Base-by-base conservation (phyloP, 2,329 filamentous ascomycete genomes). In the Fusarium falciforme region DNA sequence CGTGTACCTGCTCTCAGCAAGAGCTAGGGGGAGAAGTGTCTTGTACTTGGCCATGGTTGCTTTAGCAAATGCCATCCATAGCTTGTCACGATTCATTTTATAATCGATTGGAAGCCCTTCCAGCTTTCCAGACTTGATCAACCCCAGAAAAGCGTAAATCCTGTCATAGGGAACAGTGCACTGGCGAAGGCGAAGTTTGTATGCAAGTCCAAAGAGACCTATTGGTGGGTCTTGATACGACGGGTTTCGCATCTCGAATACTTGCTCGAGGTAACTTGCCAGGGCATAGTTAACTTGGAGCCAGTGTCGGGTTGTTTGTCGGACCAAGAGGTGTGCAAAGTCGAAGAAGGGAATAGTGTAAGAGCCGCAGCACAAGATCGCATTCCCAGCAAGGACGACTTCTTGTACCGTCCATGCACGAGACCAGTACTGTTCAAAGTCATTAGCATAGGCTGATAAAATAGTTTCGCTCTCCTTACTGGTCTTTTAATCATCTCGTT, bases 151-250 rank as follows among this genome's bases (percentile, higher is more conserved):
- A 4, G 67, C 64, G 20, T 63, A 69, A 4, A 66, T 20, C 16
- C 35, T 69, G 29, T 69, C 67, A 12, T 69, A 59, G 16, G 63
- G 44, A 38, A 62, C 58, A 8, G 49, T 66, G 27, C 63, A 66
- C 31, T 59, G 52, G 35, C 67, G 67, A 36, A 62, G 52, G 42
- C 67, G 67, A 35, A 66, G 67, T 36, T 66, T 69, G 58, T 66
- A 69, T 5, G 67, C 67, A 7, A 69, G 67, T 12, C 44, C 67
- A n/a, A 69, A 69, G 33, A 66, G 67, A 9, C 67, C 67, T 8
- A 63, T 16, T 25, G 59, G 40, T 3, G 63, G 59, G 38, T 69
- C 67, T 33, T 63, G 8, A 42, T 66, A 66, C 2, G 67, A 63
- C 6, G 52, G 17, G 12, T 66, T 17, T 31, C 67, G 40, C 49